These are phyloP conservation scores for Quercus rubra DNA, from an alignment of 306 rosid species.

Conservation along the genomic window DNA sequence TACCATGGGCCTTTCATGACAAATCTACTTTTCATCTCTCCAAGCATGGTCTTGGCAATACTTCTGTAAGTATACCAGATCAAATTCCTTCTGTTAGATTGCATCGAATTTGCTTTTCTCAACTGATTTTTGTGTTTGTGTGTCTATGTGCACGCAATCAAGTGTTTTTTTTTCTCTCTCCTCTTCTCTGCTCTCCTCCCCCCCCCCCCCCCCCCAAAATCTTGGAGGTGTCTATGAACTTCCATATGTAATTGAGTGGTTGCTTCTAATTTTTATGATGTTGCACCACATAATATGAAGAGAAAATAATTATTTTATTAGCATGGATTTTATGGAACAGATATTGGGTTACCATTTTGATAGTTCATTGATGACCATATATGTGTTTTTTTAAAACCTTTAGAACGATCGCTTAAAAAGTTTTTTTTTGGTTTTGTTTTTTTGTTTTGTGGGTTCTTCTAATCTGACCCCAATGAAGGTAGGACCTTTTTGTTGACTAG, in stretches of 20 bases:
- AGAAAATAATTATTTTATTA: not conserved
- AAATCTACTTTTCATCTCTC: constrained; percentile 46
- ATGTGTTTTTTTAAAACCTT: not conserved
- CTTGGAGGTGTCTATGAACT: not conserved
- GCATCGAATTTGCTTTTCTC: not conserved
- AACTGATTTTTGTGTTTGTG: not conserved
- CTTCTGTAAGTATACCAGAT: constrained; percentile 42
- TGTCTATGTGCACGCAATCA: not conserved
- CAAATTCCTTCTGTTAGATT: constrained; percentile 1
- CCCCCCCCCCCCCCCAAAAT: too few species aligned
- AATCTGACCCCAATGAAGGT: not conserved
- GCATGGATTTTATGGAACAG: not conserved
- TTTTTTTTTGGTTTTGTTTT: too few species aligned
- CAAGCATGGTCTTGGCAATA: constrained; percentile 26
- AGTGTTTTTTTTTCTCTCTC: not conserved
- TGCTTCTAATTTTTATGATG: not conserved
- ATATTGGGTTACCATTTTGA: not conserved
- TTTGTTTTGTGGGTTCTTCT: not conserved
- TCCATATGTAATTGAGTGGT: not conserved
- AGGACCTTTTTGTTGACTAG: not conserved
- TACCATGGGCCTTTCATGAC: constrained; percentile 50
- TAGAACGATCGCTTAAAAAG: not conserved
- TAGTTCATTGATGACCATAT: not conserved
- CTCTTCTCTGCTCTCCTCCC: too few species aligned
- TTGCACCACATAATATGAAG: not conserved